These are phyloP conservation scores for Syzygium oleosum DNA, from an alignment of 345 rosid species.

Conservation along the genomic window DNA sequence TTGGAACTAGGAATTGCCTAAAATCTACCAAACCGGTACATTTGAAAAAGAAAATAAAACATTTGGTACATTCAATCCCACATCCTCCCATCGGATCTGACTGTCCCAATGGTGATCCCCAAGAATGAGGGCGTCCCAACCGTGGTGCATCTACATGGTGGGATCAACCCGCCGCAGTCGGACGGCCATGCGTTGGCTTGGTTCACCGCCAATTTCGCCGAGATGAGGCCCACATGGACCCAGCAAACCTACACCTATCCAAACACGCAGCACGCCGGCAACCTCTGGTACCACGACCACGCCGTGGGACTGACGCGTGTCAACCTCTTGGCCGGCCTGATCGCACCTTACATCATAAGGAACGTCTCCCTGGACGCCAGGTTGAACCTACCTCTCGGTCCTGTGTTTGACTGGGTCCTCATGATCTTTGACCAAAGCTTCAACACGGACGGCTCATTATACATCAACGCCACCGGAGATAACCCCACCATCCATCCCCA, in stretches of 20 bases:
- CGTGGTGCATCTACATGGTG: constrained; percentile 83
- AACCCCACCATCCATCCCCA: constrained; percentile 81
- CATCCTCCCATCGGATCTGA: constrained; percentile 81
- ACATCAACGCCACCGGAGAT: constrained; percentile 67
- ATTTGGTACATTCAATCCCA: constrained; percentile 44
- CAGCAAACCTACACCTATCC: constrained; percentile 36
- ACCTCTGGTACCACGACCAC: constrained; percentile 86
- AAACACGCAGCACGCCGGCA: constrained; percentile 72
- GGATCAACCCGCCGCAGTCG: constrained; percentile 47
- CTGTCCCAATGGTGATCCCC: constrained; percentile 52
- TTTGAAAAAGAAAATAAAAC: too few species aligned
- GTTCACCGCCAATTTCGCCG: constrained; percentile 60
- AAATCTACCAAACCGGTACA: constrained; percentile 3
- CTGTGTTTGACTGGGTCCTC: constrained; percentile 50
- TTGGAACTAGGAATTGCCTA: constrained; percentile 17
- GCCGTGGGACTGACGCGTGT: constrained; percentile 73
- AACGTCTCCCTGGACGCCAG: constrained; percentile 34
- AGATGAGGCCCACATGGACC: constrained; percentile 52
- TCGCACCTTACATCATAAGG: constrained; percentile 62
- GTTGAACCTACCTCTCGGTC: constrained; percentile 39
- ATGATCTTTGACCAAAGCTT: constrained; percentile 63
- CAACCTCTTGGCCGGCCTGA: constrained; percentile 67
- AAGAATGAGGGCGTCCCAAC: constrained; percentile 58
- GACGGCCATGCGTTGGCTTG: constrained; percentile 61
- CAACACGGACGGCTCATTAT: constrained; percentile 42